Evolutionary conservation across 495 filamentous ascomycete genomes (phyloP), one percentile per base, ranked within the genome.

Genomic region (Podospora conica): DNA sequence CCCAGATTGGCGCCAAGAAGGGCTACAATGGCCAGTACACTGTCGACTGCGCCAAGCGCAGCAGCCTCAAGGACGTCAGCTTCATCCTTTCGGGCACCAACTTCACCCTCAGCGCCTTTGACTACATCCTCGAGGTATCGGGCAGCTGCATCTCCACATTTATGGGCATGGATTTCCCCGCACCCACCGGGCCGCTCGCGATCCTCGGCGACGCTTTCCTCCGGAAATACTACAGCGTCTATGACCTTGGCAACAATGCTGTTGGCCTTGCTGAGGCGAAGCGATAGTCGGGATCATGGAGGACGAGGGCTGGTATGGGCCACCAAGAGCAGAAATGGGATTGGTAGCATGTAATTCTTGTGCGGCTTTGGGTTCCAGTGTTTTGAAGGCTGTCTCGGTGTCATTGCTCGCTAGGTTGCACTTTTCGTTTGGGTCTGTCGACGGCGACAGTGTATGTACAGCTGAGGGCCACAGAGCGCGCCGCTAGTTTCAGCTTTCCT

Each of bases 151-250:
- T 99, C 80, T 96, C 92, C 59, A 88, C 91, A 68, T 96, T 99
- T 83, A 94, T 96, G 87, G 94, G 94, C 70, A 96, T 97, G 90
- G 95, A 98, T 78, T 91, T 97, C 86, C 92, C 91, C 23, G 90
- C 89, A 72, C 93, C 92, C 7, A 88, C 90, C 66, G 95, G 96
- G 18, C 96, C 96, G 64, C 84, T 99, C 60, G 96, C 92, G 55
- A 98, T 99, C 67, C 87, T 99, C 31, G 96, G 96, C 71, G 96
- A 99, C 78, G 90, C 96, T 57, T 99, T 99, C 90, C 86, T 99
- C 75, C 86, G 96, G 77, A 91, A 83, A 79, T 99, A 90, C 87
- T 99, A 98, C 85, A 96, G 91, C 65, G 90, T 98, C 73, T 99
- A 98, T 74, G 90, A 99, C 78, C 81, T 96, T 53, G 92, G 90